Evolutionary conservation across 2,329 filamentous ascomycete genomes (phyloP).

Genomic region (Microcyclosporella mali): DNA sequence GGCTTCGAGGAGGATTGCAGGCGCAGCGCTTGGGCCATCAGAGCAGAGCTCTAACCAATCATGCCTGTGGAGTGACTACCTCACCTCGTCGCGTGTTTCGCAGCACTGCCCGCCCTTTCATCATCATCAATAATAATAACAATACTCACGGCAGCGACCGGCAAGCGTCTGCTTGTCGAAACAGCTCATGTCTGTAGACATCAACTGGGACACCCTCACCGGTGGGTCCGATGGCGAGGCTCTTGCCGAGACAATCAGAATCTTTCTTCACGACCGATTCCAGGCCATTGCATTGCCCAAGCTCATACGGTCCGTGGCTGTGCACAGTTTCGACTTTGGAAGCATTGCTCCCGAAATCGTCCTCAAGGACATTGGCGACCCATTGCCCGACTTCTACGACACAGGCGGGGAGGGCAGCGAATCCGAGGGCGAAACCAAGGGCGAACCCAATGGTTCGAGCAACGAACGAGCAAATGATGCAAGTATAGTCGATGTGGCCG

Average conservation of each 20-base stretch:
- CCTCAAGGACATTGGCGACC: conserved; percentile 95
- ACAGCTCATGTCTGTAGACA: conserved; percentile 80
- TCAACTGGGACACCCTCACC: conserved; percentile 92
- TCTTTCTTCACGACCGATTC: conserved; percentile 93
- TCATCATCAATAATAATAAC: too few relatives aligned
- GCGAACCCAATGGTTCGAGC: too few relatives aligned
- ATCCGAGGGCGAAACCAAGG: too few relatives aligned
- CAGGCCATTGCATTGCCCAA: conserved; percentile 84
- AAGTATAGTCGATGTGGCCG: too few relatives aligned
- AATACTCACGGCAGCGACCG: background rate
- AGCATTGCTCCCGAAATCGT: conserved; percentile 74
- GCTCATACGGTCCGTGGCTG: conserved; percentile 93
- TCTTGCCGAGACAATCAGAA: conserved; percentile 78
- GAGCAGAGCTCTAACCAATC: too few relatives aligned
- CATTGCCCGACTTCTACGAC: conserved; percentile 93
- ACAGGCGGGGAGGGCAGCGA: conserved; percentile 53
- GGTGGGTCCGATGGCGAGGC: conserved; percentile 78
- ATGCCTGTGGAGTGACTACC: too few relatives aligned
- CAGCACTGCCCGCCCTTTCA: too few relatives aligned
- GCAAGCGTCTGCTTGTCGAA: background rate
- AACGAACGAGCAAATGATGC: too few relatives aligned
- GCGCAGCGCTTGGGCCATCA: too few relatives aligned
- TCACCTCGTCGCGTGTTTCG: too few relatives aligned
- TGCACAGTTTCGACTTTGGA: conserved; percentile 91
- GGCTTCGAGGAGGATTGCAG: too few relatives aligned